Conservation (phyloP, 495 filamentous ascomycete species). For the Daldinia loculata region DNA sequence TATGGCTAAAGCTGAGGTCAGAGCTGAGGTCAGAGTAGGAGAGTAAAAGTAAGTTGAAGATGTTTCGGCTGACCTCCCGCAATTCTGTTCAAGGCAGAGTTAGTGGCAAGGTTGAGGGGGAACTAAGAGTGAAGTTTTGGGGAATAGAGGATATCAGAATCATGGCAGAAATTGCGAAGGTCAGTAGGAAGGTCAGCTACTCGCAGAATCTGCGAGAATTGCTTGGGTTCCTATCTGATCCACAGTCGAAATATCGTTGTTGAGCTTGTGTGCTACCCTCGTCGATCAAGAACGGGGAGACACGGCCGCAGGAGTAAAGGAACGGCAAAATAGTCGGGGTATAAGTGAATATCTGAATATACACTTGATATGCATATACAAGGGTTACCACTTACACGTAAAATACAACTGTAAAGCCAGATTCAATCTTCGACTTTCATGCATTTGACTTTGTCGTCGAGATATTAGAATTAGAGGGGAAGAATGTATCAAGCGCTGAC, state of each 20-base stretch:
- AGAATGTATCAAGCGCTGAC: conserved; percentile 1
- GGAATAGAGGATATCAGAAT: conserved; percentile 13
- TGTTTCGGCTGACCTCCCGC: conserved; percentile 22
- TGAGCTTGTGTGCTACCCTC: conserved; percentile 23
- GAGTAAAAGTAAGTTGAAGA: conserved; percentile 13
- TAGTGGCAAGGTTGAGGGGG: neutral
- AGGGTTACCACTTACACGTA: conserved; percentile 9
- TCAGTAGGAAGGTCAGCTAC: conserved; percentile 6
- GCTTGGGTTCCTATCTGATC: conserved; percentile 33
- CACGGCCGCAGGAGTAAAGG: conserved; percentile 10
- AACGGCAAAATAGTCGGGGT: neutral
- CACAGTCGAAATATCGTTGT: conserved; percentile 30
- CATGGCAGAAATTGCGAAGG: conserved; percentile 23
- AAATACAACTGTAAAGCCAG: conserved; percentile 28
- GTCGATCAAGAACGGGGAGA: conserved; percentile 27
- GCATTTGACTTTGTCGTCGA: conserved; percentile 7
- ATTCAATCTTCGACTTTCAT: conserved; percentile 10
- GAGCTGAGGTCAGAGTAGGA: neutral
- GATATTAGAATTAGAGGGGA: neutral
- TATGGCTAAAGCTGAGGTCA: conserved; percentile 1
- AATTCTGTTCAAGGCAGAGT: conserved; percentile 16
- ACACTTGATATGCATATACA: conserved; percentile 31
- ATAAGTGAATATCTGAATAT: conserved; percentile 6
- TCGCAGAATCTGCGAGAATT: conserved; percentile 12
- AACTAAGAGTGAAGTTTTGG: conserved; percentile 1